Evolutionary conservation across 805 yeast genomes (phyloP), one percentile per base, ranked within the genome.

Genomic region (Yamadazyma phyllophila): DNA sequence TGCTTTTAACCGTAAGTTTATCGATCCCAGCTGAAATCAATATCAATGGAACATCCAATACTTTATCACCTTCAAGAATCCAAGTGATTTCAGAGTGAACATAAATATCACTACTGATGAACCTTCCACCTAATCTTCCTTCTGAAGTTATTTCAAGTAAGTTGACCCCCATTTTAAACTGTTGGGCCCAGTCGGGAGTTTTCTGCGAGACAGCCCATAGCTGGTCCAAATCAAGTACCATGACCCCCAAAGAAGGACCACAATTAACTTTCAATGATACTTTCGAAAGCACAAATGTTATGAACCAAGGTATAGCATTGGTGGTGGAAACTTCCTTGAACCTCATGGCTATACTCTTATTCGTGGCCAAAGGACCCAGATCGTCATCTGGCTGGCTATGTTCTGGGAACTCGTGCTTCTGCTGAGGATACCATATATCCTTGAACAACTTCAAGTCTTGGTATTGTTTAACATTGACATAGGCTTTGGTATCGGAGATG

Each of bases 381-480:
- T 33, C 26, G 7, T 39, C 14, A 11, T 32, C 43, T 12, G 43
- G 14, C 11, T 11, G 7, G 13, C 31, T n/a, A 26, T 7, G 7
- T 8, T 26, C 31, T 12, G 32, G 40, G 7, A 7, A 12, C 7
- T 15, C 29, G 24, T 36, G n/a, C 8, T 17, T 12, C 8, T 24
- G 33, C 4, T 35, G 11, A 0, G 92, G 84, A 16, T 77, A 59
- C 97, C 97, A 90, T 27, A 88, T 81, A 63, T 91, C 96, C 45
- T 73, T 73, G 65, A 94, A 94, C 24, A 91, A 64, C 43, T 86
- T 84, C 45, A 92, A 63, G 60, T 94, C 97, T 59, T 91, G 97
- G 42, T 87, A 72, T 61, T 94, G 97, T 54, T 87, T 87, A 49
- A 90, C 71, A 54, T 88, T 87, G 46, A 94, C 66, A 55, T 79